These are phyloP conservation scores for Setaria viridis DNA, from an alignment of 202 grass and related monocot species.

Conservation along the genomic window DNA sequence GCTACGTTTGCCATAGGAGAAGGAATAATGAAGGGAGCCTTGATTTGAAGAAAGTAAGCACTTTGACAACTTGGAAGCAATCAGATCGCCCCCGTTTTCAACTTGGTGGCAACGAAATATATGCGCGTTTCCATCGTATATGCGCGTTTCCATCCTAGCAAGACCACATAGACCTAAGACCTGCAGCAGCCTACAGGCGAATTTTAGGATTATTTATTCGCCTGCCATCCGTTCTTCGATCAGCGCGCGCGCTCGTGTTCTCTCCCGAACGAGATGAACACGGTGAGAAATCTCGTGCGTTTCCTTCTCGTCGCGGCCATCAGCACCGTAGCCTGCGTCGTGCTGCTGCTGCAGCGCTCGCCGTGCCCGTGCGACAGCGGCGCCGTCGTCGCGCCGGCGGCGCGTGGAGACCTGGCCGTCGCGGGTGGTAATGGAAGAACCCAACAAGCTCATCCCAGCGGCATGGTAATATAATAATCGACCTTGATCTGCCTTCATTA, in stretches of 20 bases:
- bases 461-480: not conserved
- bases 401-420: no score
- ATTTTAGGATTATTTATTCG: not conserved
- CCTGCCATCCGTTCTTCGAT: not conserved
- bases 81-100: no score
- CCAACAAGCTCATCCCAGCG: no score
- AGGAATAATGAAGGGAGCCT: not conserved
- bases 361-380: conserved; percentile 9
- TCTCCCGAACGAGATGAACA: not conserved
- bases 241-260: not conserved
- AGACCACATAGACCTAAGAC: no score
- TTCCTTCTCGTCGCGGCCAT: conserved; percentile 33
- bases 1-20: not conserved
- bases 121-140: not conserved
- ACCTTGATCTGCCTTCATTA: not conserved
- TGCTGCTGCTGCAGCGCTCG: conserved; percentile 35
- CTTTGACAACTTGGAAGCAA: not conserved
- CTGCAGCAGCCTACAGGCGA: no score
- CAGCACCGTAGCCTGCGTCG: conserved; percentile 35
- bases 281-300: conserved; percentile 20
- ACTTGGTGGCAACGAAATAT: not conserved
- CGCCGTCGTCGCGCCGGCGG: no score
- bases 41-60: conserved; percentile 14
- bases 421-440: no score
- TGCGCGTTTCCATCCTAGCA: no score